Percentiles rank a stretch among this genome's conserved stretches.
Conservation (phyloP, 1,139 yeast genomes). For the Candida mesenterica region DNA sequence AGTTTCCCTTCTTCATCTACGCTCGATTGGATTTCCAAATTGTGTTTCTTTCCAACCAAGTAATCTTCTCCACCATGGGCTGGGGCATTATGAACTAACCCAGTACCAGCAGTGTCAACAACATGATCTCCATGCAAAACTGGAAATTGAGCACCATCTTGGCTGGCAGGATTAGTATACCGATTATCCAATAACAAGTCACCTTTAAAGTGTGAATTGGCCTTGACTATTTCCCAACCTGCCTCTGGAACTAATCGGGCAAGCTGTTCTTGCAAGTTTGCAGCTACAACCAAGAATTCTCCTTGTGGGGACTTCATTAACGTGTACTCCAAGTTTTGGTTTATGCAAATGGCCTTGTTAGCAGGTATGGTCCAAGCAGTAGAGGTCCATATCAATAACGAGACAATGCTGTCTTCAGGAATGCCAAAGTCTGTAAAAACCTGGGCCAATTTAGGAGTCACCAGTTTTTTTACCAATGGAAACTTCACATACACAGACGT, state of each 20-base stretch:
- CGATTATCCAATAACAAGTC: slow-evolving; percentile 35
- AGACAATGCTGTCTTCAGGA: slow-evolving; percentile 7
- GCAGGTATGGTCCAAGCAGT: slow-evolving; percentile 98
- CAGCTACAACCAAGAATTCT: slow-evolving; percentile 52
- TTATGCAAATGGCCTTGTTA: slow-evolving; percentile 78
- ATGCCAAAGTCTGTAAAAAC: slow-evolving; percentile 3
- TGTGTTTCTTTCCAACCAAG: slow-evolving; percentile 58
- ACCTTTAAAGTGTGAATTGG: slow-evolving; percentile 38
- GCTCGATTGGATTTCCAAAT: slow-evolving; percentile 65
- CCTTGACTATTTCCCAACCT: slow-evolving; percentile 9
- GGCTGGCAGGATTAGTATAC: slow-evolving; percentile 61
- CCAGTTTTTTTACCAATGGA: slow-evolving; percentile 37
- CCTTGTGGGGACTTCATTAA: slow-evolving; percentile 35
- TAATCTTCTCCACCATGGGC: slow-evolving; percentile 98
- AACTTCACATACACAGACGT: slow-evolving; percentile 71
- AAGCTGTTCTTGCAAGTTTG: slow-evolving; percentile 36
- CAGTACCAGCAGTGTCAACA: slow-evolving; percentile 81
- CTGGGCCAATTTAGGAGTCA: slow-evolving; percentile 2
- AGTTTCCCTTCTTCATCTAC: slow-evolving; percentile 77
- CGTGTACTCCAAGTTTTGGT: slow-evolving; percentile 58
- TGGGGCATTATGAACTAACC: slow-evolving; percentile 95
- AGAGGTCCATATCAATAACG: slow-evolving; percentile 83
- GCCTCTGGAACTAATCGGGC: slow-evolving; percentile 13
- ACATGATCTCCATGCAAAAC: slow-evolving; percentile 82
- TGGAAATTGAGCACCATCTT: slow-evolving; percentile 43